Evolutionary conservation across 805 yeast genomes (phyloP).

Genomic region (Saccharomycopsis sp.): DNA sequence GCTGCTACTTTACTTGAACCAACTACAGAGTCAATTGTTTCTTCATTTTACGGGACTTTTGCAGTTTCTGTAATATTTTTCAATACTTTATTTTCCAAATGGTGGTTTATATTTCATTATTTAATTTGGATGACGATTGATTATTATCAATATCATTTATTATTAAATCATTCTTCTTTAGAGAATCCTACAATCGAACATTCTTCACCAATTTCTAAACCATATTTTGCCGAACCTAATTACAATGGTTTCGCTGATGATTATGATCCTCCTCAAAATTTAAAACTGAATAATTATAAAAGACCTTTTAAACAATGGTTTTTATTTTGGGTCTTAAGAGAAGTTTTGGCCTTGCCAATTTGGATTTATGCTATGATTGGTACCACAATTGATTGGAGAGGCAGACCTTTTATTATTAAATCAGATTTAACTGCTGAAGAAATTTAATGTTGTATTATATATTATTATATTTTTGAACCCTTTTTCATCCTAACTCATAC

Average conservation of each 20-base stretch:
- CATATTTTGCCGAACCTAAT: conserved; percentile 14
- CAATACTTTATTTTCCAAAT: conserved; percentile 25
- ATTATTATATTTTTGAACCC: not conserved
- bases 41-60: conserved; percentile 57
- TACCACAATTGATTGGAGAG: conserved; percentile 68
- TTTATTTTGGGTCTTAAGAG: conserved; percentile 58
- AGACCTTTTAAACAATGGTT: conserved; percentile 12
- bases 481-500: too few species aligned
- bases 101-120: conserved; percentile 42
- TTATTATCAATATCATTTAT: conserved; percentile 41
- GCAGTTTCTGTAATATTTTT: conserved; percentile 40
- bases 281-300: not conserved
- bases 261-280: not conserved
- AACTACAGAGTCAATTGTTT: conserved; percentile 64
- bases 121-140: conserved; percentile 56
- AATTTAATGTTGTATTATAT: conserved; percentile 1
- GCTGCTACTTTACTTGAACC: conserved; percentile 83
- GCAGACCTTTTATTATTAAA: conserved; percentile 61
- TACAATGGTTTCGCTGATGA: conserved; percentile 10
- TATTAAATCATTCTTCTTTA: conserved; percentile 26
- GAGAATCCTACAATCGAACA: conserved; percentile 9
- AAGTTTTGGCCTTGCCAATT: conserved; percentile 66
- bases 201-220: not conserved
- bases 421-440: conserved; percentile 73
- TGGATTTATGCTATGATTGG: conserved; percentile 80